Base-by-base conservation (phyloP, 129 eudicot genomes). In the Arctium minus region DNA sequence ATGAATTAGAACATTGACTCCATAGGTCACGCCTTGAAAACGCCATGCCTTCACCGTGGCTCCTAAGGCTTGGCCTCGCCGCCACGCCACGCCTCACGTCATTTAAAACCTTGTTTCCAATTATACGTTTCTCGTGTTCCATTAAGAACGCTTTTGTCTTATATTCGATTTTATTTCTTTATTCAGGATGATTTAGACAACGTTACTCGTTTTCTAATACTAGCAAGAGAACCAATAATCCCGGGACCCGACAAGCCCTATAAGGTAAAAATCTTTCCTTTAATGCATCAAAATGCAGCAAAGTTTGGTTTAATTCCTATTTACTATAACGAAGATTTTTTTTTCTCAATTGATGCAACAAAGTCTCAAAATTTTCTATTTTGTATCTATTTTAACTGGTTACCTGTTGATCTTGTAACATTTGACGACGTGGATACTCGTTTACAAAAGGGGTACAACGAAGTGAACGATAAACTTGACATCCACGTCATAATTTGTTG, bases 201-300 rank as follows among this genome's bases (percentile, higher is more conserved):
- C 79, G 72, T 93, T 37, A 89, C 96, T 42, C 94, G 97, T 50
- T 92, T 92, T 82, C 88, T 92, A 77, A 88, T 94, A 80, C 94
- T 94, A 72, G 97, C 96, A 18, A 91, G 97, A 82, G 97, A 93
- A 82, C 98, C 98, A 73, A 82, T 94, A 69, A 88, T 94, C 76
- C 94, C 98, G 3, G 93, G 93, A 86, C 85, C 85, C 1, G 92
- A 86, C 77, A 92, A 80, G 77, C 93, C 93, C 77, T 86, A 90
- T 79, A 94, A 92, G 97, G 98, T 94, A 90, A 12, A 35, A 13
- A n/a, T 79, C 67, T 13, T 84, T 60, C 68, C 29, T 60, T 60
- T 4, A 17, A 56, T 3, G 65, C 7, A 50, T 50, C 65, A 56
- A 15, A 56, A 56, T 56, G 65, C 65, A 56, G 13, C 64, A 3